Conservation (phyloP, 345 rosid species). For the Populus euphratica region DNA sequence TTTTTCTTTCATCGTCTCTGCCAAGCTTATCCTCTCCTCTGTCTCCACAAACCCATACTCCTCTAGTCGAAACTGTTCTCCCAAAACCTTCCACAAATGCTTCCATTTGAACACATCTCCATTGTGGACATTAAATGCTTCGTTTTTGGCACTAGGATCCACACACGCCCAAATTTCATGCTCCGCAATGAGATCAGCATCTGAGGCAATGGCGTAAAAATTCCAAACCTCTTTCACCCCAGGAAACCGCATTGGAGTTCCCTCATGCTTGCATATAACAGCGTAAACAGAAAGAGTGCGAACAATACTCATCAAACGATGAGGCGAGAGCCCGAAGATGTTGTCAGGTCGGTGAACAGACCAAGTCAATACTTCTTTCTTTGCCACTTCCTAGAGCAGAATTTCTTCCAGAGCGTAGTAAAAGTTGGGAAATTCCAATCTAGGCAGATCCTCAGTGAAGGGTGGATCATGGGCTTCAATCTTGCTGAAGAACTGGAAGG, state of each 20-base stretch:
- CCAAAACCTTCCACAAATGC: constrained; percentile 72
- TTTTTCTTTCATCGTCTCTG: constrained; percentile 66
- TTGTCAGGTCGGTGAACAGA: constrained; percentile 56
- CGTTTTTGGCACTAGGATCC: constrained; percentile 54
- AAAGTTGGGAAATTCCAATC: constrained; percentile 50
- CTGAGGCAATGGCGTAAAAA: constrained; percentile 42
- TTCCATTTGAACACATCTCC: constrained; percentile 85
- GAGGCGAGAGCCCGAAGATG: constrained; percentile 79
- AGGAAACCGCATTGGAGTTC: constrained; percentile 53
- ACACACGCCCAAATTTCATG: constrained; percentile 88
- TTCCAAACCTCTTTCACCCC: constrained; percentile 71
- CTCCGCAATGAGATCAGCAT: constrained; percentile 77
- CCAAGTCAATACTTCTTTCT: constrained; percentile 60
- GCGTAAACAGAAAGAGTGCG: constrained; percentile 72
- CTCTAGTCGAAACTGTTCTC: constrained; percentile 80
- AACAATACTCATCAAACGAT: constrained; percentile 61
- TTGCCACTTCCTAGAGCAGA: constrained; percentile 50
- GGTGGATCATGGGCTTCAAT: constrained; percentile 47
- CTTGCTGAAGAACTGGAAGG: constrained; percentile 27
- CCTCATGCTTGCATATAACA: constrained; percentile 69
- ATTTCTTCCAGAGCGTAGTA: constrained; percentile 62
- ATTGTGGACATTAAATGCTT: constrained; percentile 70
- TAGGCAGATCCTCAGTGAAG: constrained; percentile 67
- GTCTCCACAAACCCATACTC: constrained; percentile 59
- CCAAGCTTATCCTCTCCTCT: constrained; percentile 40